Percentiles rank a stretch among this genome's conserved stretches.
Evolutionary conservation across 768 basidiomycete genomes (phyloP).

Genomic region (Mycena sanguinolenta): DNA sequence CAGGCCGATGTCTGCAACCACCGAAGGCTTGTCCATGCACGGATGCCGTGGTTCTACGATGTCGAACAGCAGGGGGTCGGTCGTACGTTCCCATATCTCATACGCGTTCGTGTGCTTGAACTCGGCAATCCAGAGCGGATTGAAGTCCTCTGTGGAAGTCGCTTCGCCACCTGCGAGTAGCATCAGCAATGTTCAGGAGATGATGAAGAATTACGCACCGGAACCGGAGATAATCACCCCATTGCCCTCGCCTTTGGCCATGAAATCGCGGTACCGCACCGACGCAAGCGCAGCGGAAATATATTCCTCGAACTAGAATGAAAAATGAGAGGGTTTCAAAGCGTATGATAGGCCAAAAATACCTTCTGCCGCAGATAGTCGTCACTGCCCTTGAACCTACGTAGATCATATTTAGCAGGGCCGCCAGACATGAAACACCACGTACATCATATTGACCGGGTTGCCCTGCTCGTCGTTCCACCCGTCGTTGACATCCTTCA

Average conservation of each 20-base stretch:
- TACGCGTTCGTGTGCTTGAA: conserved; percentile 91
- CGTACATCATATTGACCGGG: conserved; percentile 75
- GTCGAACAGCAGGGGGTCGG: conserved; percentile 94
- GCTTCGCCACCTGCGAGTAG: conserved; percentile 61
- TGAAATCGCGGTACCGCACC: conserved; percentile 91
- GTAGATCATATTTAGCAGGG: conserved; percentile 2
- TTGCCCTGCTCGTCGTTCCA: conserved; percentile 77
- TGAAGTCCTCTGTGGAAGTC: conserved; percentile 83
- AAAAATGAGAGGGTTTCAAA: neutral
- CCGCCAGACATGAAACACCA: neutral
- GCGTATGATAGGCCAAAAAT: conserved; percentile 17
- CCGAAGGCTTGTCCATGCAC: conserved; percentile 90
- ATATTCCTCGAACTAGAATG: conserved; percentile 89
- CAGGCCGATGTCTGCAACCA: conserved; percentile 92
- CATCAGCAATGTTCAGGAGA: conserved; percentile 15
- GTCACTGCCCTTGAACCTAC: conserved; percentile 95
- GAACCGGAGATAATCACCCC: conserved; percentile 78
- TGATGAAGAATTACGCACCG: conserved; percentile 46
- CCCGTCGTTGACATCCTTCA: conserved; percentile 85
- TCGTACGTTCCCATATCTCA: conserved; percentile 90
- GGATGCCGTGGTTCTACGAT: conserved; percentile 96
- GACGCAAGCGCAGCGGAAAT: conserved; percentile 88
- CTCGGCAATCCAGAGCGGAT: conserved; percentile 87
- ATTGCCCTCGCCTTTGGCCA: conserved; percentile 72
- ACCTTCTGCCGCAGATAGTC: conserved; percentile 94